Percentiles rank a stretch among this genome's conserved stretches.
Conservation (phyloP, 305 asterid genomes). For the Andrographis paniculata region DNA sequence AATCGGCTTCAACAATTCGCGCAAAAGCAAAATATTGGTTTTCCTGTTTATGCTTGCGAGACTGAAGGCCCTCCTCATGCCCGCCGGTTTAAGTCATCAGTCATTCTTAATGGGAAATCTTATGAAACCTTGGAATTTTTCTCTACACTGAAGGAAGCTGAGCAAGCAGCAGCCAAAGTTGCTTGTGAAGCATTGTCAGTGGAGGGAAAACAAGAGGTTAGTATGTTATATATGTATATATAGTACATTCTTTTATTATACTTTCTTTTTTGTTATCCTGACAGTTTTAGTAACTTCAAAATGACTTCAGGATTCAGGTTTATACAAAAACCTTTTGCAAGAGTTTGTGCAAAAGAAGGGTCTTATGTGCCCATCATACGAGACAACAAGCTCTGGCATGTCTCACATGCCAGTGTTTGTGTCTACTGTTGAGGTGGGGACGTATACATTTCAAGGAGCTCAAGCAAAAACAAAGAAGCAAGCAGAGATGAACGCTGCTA, state of each 20-base stretch:
- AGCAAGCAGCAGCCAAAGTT: conserved; percentile 73
- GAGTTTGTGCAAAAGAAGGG: conserved; percentile 54
- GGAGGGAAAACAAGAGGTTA: conserved; percentile 49
- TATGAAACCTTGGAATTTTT: conserved; percentile 41
- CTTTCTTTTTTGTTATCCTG: neutral
- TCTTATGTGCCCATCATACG: conserved; percentile 41
- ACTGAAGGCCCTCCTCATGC: conserved; percentile 76
- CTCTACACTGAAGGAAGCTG: conserved; percentile 75
- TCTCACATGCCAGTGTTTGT: conserved; percentile 45
- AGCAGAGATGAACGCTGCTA: conserved; percentile 82
- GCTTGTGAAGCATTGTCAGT: conserved; percentile 51
- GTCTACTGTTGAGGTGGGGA: conserved; percentile 50
- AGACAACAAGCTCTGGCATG: conserved; percentile 38
- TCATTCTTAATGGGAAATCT: conserved; percentile 38
- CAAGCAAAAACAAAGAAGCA: conserved; percentile 63
- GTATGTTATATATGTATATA: conserved; percentile 17
- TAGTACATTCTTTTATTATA: conserved; percentile 11
- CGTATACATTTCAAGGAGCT: conserved; percentile 34
- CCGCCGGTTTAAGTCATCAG: conserved; percentile 56
- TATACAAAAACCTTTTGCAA: conserved; percentile 64
- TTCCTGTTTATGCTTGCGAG: conserved; percentile 53
- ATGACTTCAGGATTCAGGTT: conserved; percentile 46
- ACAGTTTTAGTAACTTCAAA: conserved; percentile 2
- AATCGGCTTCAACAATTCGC: conserved; percentile 62
- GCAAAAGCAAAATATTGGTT: conserved; percentile 41